A percentile compares a stretch with the other conserved stretches of the same genome.
These are phyloP conservation scores for Fonsecaea monophora DNA, from an alignment of 2,329 filamentous ascomycete species.

Conservation along the genomic window DNA sequence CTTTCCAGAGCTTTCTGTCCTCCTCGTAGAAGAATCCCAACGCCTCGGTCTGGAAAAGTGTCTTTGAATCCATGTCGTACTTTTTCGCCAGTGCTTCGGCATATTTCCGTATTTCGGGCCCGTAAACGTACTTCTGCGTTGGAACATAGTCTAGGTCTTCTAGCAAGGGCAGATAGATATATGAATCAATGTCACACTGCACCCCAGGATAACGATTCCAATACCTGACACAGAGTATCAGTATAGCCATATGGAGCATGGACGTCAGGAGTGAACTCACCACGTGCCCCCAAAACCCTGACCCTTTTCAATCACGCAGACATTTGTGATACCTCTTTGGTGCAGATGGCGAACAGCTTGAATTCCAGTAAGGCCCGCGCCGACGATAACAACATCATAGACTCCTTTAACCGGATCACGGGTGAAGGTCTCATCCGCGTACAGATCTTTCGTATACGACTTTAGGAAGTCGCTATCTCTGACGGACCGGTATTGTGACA, in stretches of 20 bases:
- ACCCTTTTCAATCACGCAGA: constrained; percentile 13
- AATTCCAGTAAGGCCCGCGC: constrained; percentile 8
- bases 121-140: constrained; percentile 24
- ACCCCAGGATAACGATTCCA: constrained; percentile 41
- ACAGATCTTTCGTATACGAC: constrained; percentile 15
- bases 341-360: constrained; percentile 15
- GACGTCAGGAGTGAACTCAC: constrained; percentile 10
- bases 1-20: constrained; percentile 44
- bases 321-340: constrained; percentile 20
- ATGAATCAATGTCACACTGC: constrained; percentile 66
- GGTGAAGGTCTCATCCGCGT: constrained; percentile 24
- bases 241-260: too few relatives aligned
- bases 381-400: constrained; percentile 19
- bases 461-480: too few relatives aligned
- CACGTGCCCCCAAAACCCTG: constrained; percentile 35
- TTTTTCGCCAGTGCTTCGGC: constrained; percentile 17
- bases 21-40: constrained; percentile 21
- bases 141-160: constrained; percentile 32
- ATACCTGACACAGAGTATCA: constrained; percentile 22
- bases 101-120: constrained; percentile 20
- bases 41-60: constrained; percentile 29
- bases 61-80: constrained; percentile 18
- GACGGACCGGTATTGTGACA: too few relatives aligned
- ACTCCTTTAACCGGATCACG: constrained; percentile 22
- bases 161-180: constrained; percentile 35